Evolutionary conservation across 768 basidiomycete species (phyloP), one percentile per base, ranked within the genome.

Genomic region (Amanita polypyramis): DNA sequence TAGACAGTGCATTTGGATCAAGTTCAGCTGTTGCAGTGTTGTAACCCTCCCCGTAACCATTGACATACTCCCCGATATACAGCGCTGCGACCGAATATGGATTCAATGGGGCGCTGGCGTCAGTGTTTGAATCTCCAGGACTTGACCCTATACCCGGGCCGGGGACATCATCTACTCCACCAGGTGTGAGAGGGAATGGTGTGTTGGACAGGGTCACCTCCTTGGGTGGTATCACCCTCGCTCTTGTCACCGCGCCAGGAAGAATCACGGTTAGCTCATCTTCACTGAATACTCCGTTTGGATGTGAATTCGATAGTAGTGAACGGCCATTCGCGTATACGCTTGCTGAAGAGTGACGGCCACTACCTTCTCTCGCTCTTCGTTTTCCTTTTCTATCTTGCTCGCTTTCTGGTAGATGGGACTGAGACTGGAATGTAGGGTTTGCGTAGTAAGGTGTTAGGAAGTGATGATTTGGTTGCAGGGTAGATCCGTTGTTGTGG

Each of bases 21-120:
- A 39, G 23, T 11, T 29, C 37, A 12, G 19, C 25, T 14, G 40
- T 20, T 8, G 35, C 54, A 25, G 44, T 15, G 1, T 51, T 51
- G 50, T 58, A 61, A 1, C 58, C 64, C 23, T 59, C 60, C 15
- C 51, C 49, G 39, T 53, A 62, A 21, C 62, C 64, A 10, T 51
- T 54, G 1, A 55, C 53, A 48, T 59, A 63, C 40, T 62, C 60
- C 1, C 52, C 50, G 8, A 62, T 25, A 39, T 60, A 58, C 4
- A 52, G 52, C 10, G 54, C 57, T 7, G 55, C 57, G 14, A 62
- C 39, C 14, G 54, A 45, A 49, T 58, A 62, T 12, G 63, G 56
- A 21, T 61, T 58, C n/a, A 45, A n/a, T 10, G 44, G 15, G 25
- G 44, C 44, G n/a, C 14, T 15, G 36, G 15, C 8, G 35, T 45